Evolutionary conservation across 805 yeast genomes (phyloP), one percentile per base, ranked within the genome.

Genomic region (Saturnispora zaruensis): DNA sequence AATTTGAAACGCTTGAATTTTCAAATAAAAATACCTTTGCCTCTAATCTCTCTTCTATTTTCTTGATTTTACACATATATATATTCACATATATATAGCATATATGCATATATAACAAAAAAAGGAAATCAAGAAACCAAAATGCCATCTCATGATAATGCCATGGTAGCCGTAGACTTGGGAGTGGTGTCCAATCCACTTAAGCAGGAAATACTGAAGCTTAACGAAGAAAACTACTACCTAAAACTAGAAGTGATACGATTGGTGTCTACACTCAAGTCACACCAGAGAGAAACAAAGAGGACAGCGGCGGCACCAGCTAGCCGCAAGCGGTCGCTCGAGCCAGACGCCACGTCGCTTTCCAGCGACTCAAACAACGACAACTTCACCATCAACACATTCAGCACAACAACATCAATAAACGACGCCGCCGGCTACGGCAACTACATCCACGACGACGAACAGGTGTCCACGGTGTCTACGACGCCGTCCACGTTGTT

Each of bases 171-270:
- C 13, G 41, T 54, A 6, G 60, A 59, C 30, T 54, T 56, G 16
- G 56, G 59, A 11, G 57, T 65, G 13, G 48, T 56, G 16, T 56
- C 59, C 28, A 62, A 65, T 46, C 71, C 70, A 1, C 52, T 71
- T 14, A 74, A 71, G 46, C 64, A 61, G 26, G 71, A 72, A 20
- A 65, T 74, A n/a, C 51, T 66, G 44, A 66, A 67, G 44, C 68
- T 73, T 45, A 72, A 71, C 50, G 72, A 72, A 52, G 78, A 74
- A 51, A 74, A 74, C 54, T 68, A 70, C 52, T 62, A 63, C 41
- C 55, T 74, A 40, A 74, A 73, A 58, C 53, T 67, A 33, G 74
- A 74, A 53, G 69, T 74, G 6, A 70, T 74, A 11, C 70, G 67
- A 50, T 60, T 74, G 6, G 77, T 74, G 3, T 64, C 72, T 9